These are phyloP conservation scores for Tetrapisispora nanseiensis DNA, from an alignment of 805 yeast genomes.

Conservation along the genomic window DNA sequence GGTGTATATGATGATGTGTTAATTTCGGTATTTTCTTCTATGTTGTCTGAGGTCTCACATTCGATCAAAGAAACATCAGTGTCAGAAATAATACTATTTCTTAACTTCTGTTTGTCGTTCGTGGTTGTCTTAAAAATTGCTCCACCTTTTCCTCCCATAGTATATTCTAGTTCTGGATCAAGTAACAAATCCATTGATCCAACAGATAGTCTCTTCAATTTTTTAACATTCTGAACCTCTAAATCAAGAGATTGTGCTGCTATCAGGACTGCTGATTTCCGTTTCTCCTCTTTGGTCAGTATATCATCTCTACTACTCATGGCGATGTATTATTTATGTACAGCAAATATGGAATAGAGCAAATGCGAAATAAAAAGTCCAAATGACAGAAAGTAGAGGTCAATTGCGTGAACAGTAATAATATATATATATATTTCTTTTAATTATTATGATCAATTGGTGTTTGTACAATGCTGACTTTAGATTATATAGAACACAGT, in stretches of 20 bases:
- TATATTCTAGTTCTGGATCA: conserved; percentile 58
- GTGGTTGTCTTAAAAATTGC: not conserved
- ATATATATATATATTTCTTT: too few relatives aligned
- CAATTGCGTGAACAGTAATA: too few relatives aligned
- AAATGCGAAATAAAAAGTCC: too few relatives aligned
- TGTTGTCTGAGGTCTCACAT: not conserved
- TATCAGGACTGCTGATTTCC: conserved; percentile 37
- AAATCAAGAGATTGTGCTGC: conserved; percentile 72
- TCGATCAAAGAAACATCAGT: not conserved
- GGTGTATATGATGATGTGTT: not conserved
- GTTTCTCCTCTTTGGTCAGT: conserved; percentile 14
- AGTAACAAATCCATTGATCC: conserved; percentile 40
- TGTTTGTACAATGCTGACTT: too few relatives aligned
- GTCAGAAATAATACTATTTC: not conserved
- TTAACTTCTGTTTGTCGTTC: not conserved
- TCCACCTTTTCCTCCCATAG: not conserved
- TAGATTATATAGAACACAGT: too few relatives aligned
- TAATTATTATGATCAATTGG: too few relatives aligned
- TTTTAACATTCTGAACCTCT: conserved; percentile 62
- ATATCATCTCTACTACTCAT: not conserved
- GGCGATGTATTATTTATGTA: not conserved
- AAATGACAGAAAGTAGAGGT: too few relatives aligned
- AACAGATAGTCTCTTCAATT: conserved; percentile 63
- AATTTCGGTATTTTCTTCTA: not conserved
- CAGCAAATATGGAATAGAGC: not conserved